Conservation (phyloP, 1,139 yeast species). For the Entelexis paramagnoliae region DNA sequence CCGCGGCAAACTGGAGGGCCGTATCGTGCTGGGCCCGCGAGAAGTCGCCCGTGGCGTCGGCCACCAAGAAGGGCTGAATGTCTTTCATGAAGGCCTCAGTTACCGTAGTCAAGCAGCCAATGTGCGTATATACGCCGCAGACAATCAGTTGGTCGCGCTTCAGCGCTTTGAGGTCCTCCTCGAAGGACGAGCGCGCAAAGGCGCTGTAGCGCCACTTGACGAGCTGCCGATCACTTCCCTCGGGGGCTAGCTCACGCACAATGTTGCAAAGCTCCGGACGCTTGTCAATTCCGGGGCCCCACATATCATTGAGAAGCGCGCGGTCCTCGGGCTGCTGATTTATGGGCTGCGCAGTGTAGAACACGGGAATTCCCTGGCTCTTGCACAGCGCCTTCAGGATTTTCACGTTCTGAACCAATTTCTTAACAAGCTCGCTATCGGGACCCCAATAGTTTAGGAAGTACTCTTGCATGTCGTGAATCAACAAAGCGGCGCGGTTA, state of each 20-base stretch:
- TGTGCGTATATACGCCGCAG: conserved; percentile 20
- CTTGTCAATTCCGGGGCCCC: conserved; percentile 18
- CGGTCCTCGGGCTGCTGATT: conserved; percentile 17
- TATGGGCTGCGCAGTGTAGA: conserved; percentile 19
- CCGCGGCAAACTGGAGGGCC: conserved; percentile 12
- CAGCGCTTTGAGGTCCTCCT: conserved; percentile 2
- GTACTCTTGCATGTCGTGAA: conserved; percentile 21
- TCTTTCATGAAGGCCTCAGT: conserved; percentile 19
- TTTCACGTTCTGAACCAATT: conserved; percentile 9
- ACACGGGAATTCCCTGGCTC: conserved; percentile 17
- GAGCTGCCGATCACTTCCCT: conserved; percentile 11
- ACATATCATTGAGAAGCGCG: conserved; percentile 15
- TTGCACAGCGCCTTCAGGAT: conserved; percentile 10
- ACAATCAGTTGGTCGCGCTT: conserved; percentile 18
- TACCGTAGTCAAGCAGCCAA: conserved; percentile 18
- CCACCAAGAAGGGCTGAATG: conserved; percentile 18
- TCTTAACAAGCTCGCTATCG: conserved; percentile 10
- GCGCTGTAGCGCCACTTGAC: conserved; percentile 20
- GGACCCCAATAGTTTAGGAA: conserved; percentile 18
- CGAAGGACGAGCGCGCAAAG: conserved; percentile 12
- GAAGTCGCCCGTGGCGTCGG: conserved; percentile 19
- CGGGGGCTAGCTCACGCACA: conserved; percentile 9
- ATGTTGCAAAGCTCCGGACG: conserved; percentile 9
- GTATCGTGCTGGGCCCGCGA: conserved; percentile 12
- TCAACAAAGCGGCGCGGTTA: conserved; percentile 15